phyloP scores from a whole-genome alignment of 108 stramenopile species.

The Ochromonas danica region DNA sequence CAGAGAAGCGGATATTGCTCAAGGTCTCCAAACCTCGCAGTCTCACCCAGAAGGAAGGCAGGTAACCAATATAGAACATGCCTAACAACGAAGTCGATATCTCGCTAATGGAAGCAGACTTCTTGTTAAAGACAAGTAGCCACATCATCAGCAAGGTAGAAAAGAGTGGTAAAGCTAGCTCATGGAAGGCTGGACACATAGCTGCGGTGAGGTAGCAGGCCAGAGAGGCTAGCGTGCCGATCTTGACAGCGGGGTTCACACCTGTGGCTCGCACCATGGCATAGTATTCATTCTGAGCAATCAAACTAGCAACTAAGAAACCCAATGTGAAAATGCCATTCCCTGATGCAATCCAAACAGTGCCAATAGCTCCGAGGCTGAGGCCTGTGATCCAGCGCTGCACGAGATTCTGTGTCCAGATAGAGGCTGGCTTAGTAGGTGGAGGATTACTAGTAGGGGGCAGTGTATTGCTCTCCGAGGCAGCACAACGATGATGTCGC shows the following conservation, averaged over 20 bases:
- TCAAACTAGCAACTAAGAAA: constrained; percentile 75
- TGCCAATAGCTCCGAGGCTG: constrained; percentile 73
- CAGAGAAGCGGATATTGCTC: constrained; percentile 40
- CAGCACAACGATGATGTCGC: too few relatives aligned
- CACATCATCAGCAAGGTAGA: constrained; percentile 79
- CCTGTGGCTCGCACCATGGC: constrained; percentile 88
- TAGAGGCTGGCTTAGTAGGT: neutral
- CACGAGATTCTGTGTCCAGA: constrained; percentile 8
- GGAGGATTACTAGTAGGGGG: too few relatives aligned
- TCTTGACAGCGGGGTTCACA: constrained; percentile 83
- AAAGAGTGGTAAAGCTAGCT: constrained; percentile 11
- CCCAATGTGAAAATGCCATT: constrained; percentile 80
- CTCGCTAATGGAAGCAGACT: constrained; percentile 74
- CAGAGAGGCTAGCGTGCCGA: constrained; percentile 73
- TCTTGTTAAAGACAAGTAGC: constrained; percentile 76
- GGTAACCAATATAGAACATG: constrained; percentile 91
- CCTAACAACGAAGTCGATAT: constrained; percentile 93
- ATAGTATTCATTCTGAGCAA: constrained; percentile 86
- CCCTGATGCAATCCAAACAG: constrained; percentile 85
- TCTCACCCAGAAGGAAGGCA: constrained; percentile 90
- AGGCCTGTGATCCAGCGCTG: constrained; percentile 55
- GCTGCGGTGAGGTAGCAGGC: constrained; percentile 75
- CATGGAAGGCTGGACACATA: constrained; percentile 41
- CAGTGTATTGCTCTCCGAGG: too few relatives aligned
- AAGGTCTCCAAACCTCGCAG: constrained; percentile 56